Conservation (phyloP, 352 stramenopile genomes). For the Phytopythium chamaehyphon region DNA sequence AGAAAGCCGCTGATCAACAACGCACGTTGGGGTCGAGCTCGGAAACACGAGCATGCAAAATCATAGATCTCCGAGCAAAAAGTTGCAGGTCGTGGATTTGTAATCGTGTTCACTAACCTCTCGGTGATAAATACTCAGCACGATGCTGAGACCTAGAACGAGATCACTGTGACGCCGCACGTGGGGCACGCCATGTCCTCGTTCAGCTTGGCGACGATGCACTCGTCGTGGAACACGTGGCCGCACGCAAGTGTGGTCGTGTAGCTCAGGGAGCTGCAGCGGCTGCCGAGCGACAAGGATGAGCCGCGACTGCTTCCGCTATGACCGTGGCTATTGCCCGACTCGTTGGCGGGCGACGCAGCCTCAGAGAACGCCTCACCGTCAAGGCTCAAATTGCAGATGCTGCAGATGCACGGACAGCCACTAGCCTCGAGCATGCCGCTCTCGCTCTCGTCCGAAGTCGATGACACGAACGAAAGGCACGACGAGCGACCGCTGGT, state of each 20-base stretch:
- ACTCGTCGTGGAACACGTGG: conserved; percentile 60
- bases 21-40: too few species aligned
- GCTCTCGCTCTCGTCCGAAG: conserved; percentile 12
- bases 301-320: conserved; percentile 2
- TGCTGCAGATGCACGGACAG: conserved; percentile 4
- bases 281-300: conserved; percentile 3
- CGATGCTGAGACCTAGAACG: too few species aligned
- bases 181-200: conserved; percentile 36
- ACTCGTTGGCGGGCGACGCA: not conserved
- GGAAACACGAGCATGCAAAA: too few species aligned
- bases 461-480: conserved; percentile 6
- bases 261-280: conserved; percentile 18
- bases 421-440: conserved; percentile 7
- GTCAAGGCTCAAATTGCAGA: conserved; percentile 5
- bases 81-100: too few species aligned
- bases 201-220: conserved; percentile 49
- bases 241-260: conserved; percentile 41
- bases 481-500: conserved; percentile 1
- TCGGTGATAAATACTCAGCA: too few species aligned
- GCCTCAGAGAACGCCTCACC: conserved; percentile 2
- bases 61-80: too few species aligned
- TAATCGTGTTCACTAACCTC: too few species aligned
- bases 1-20: too few species aligned
- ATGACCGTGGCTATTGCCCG: not conserved
- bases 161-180: too few species aligned